phyloP scores from a whole-genome alignment of 345 rosid species.

The Syzygium aqueum region DNA sequence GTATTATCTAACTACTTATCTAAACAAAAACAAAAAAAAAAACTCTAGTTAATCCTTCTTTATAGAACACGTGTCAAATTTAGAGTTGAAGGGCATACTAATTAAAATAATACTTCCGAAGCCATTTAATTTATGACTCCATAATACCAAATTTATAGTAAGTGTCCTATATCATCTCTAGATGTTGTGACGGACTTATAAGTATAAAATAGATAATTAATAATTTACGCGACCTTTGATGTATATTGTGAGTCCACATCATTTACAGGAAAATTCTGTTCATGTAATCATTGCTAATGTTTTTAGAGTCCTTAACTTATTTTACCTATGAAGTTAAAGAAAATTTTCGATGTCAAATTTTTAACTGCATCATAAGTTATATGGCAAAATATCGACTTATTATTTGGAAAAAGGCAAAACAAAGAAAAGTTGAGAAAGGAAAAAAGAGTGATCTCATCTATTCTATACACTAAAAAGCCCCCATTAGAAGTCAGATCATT shows the following conservation, averaged over 20 bases:
- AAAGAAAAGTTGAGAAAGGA: too few relatives aligned
- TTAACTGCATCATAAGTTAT: background rate
- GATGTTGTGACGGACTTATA: background rate
- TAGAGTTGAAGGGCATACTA: background rate
- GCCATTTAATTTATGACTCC: background rate
- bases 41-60: background rate
- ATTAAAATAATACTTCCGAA: background rate
- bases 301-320: background rate
- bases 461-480: too few relatives aligned
- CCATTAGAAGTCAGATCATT: too few relatives aligned
- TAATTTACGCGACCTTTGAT: background rate
- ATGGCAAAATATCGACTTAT: background rate
- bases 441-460: too few relatives aligned
- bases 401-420: background rate
- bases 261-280: background rate
- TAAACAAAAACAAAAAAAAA: too few relatives aligned
- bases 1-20: background rate
- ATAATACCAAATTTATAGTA: background rate
- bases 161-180: background rate
- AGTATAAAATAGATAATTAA: background rate
- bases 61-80: too few relatives aligned
- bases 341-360: too few relatives aligned
- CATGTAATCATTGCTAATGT: background rate
- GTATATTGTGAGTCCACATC: background rate
- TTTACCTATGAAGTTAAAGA: too few relatives aligned